phyloP scores from a whole-genome alignment of 164 flowering plant genomes.

The Malania oleifera region DNA sequence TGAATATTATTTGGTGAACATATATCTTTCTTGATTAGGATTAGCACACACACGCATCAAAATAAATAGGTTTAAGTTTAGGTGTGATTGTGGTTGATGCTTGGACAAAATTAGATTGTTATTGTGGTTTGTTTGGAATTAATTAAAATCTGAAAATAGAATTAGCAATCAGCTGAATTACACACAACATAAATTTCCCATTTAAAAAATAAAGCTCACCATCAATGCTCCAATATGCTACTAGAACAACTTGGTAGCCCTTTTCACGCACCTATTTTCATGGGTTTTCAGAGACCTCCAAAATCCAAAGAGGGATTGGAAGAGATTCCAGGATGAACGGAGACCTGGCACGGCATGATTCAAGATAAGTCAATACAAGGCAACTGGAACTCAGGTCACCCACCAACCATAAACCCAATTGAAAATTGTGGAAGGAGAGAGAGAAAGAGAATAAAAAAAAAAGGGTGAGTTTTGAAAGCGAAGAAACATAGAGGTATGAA shows the following conservation, averaged over 20 bases:
- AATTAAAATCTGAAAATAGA: no score
- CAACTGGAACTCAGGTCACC: conserved; percentile 39
- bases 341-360: conserved; percentile 36
- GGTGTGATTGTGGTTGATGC: no score
- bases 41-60: no score
- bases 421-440: background rate
- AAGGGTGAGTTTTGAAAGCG: no score
- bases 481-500: no score
- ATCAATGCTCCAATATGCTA: background rate
- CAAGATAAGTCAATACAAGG: conserved; percentile 31
- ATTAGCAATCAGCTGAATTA: no score
- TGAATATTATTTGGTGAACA: no score
- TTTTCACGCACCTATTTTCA: background rate
- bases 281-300: conserved; percentile 1
- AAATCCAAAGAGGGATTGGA: conserved; percentile 5
- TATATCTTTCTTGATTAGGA: no score
- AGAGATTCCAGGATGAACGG: background rate
- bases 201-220: conserved; percentile 1
- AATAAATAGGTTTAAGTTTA: no score
- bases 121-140: no score
- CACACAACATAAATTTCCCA: no score
- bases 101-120: no score
- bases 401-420: conserved; percentile 22
- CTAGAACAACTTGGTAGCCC: background rate
- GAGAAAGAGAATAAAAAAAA: background rate